Evolutionary conservation across 176 grass and related monocot species (phyloP).

Genomic region (barley (Hordeum vulgare)): MorexV3_pseudomolecules_assembly NC_058524.1:82609804-82610303

Average conservation of each 20-base stretch:
- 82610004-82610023: neutral
- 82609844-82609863: neutral
- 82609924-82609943: neutral
- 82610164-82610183: neutral
- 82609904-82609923: neutral
- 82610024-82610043: neutral
- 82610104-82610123: neutral
- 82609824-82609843: neutral
- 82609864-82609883: neutral
- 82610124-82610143: neutral
- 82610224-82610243: too few relatives aligned
- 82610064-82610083: neutral
- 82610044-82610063: conserved; percentile 15
- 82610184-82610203: neutral
- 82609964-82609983: neutral
- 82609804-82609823: neutral
- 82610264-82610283: too few relatives aligned
- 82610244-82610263: too few relatives aligned
- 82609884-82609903: conserved; percentile 6
- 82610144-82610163: neutral
- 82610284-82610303: neutral
- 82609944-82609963: neutral
- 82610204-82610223: neutral
- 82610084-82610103: neutral
- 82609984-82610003: neutral